phyloP scores from a whole-genome alignment of 2,329 filamentous ascomycete species.

The Teratosphaeria nubilosa region DNA sequence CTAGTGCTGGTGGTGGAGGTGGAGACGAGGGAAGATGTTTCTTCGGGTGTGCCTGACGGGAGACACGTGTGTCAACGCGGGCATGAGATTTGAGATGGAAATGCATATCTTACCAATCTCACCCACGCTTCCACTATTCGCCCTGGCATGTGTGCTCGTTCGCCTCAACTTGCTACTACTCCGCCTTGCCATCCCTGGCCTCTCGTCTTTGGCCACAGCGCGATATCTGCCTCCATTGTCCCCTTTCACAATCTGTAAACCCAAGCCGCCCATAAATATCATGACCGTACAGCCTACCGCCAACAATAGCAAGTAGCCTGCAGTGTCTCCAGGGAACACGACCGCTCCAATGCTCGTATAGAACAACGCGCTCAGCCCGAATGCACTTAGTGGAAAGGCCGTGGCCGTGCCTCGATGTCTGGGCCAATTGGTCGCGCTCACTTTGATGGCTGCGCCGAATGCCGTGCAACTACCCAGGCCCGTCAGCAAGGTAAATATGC shows the following conservation, averaged over 20 bases:
- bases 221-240: constrained; percentile 42
- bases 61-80: constrained; percentile 1
- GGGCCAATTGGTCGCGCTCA: constrained; percentile 79
- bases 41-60: constrained; percentile 44
- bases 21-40: constrained; percentile 74
- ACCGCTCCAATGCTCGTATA: constrained; percentile 73
- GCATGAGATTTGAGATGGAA: background rate
- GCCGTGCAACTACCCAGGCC: constrained; percentile 83
- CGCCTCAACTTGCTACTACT: constrained; percentile 37
- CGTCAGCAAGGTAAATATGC: constrained; percentile 74
- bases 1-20: constrained; percentile 22
- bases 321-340: constrained; percentile 73
- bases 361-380: constrained; percentile 92
- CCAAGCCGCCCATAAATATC: constrained; percentile 70
- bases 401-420: constrained; percentile 86
- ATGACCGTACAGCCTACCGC: constrained; percentile 69
- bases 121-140: constrained; percentile 26
- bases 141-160: constrained; percentile 35
- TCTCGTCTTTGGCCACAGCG: constrained; percentile 41
- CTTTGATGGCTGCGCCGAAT: constrained; percentile 82
- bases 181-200: constrained; percentile 33
- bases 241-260: constrained; percentile 64
- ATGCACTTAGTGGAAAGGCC: constrained; percentile 83
- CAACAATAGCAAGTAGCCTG: constrained; percentile 69
- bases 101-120: constrained; percentile 53